A percentile compares a stretch with the other conserved stretches of the same genome.
These are phyloP conservation scores for Multifurca ochricompacta DNA, from an alignment of 768 basidiomycete genomes.

Conservation along the genomic window DNA sequence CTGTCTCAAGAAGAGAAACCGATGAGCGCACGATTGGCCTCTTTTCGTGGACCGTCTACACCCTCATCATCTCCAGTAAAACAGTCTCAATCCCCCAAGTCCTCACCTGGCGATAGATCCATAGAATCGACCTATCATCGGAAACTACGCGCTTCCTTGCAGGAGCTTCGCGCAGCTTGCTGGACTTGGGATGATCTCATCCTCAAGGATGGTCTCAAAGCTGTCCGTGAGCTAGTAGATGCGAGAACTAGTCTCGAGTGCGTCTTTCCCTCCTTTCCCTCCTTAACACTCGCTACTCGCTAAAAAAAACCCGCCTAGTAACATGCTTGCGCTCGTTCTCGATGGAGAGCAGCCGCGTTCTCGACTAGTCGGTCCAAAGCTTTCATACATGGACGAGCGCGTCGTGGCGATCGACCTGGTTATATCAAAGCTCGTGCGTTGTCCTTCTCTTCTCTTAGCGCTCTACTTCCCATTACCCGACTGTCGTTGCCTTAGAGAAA, in stretches of 20 bases:
- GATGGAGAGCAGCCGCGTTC: constrained; percentile 45
- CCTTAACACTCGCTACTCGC: neutral
- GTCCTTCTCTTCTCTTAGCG: neutral
- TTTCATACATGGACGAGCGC: constrained; percentile 59
- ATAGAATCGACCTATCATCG: constrained; percentile 75
- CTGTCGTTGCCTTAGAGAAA: constrained; percentile 42
- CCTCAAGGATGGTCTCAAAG: constrained; percentile 68
- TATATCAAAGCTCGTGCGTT: constrained; percentile 56
- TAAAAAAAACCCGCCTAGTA: constrained; percentile 35
- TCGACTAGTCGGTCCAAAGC: constrained; percentile 55
- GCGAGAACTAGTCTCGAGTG: constrained; percentile 82
- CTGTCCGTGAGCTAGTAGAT: constrained; percentile 65
- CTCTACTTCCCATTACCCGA: neutral
- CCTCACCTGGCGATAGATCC: constrained; percentile 37
- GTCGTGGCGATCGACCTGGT: constrained; percentile 53
- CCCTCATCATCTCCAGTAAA: constrained; percentile 60
- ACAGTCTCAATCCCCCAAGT: constrained; percentile 30
- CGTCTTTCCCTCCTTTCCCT: constrained; percentile 24
- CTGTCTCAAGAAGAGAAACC: no score
- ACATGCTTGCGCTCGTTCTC: constrained; percentile 50
- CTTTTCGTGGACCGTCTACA: constrained; percentile 74
- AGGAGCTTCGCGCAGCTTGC: constrained; percentile 54
- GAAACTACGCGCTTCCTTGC: constrained; percentile 58
- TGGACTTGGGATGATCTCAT: constrained; percentile 83
- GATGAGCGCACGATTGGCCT: constrained; percentile 60